Base-by-base conservation (phyloP, 1,284 basidiomycete genomes). In the Fistulinella cinereoalba region DNA sequence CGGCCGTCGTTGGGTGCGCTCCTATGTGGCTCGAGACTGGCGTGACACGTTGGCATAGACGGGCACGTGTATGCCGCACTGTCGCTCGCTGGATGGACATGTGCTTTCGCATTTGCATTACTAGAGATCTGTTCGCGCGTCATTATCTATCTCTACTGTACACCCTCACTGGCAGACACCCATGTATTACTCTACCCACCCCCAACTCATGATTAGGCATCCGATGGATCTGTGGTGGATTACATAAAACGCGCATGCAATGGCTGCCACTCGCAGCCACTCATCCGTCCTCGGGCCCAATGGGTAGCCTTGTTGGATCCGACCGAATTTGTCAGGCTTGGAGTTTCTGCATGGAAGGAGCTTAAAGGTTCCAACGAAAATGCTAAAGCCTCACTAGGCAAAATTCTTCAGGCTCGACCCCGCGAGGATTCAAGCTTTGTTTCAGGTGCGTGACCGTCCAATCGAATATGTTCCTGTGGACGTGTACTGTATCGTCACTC, bases 121-220 rank as follows among this genome's bases (percentile, higher is more conserved):
- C 16, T 42, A 42, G 42, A 48, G 28, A 46, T 32, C 46, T n/a
- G n/a, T 11, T 31, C 11, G 9, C 24, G n/a, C 21, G 28, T 13
- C 6, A 19, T 36, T 29, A 37, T 49, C 36, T 46, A 49, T 37
- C 39, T 46, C 41, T 38, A 34, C 37, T 11, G 23, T 29, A 33
- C 41, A 33, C 24, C 32, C 16, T 22, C 4, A 13, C 6, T n/a
- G n/a, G n/a, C n/a, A 16, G 24, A 41, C 32, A 53, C 43, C 8
- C 41, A 32, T 55, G 54, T 55, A 55, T 47, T 28, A 57, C 19
- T 29, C 18, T 19, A 21, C 36, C 42, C 40, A 57, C 57, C 37
- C 51, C 55, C 55, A 52, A 46, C 55, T 56, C 55, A 49, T 19
- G 7, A 38, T 23, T 7, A 33, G 11, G 22, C 33, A 45, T 27